Base-by-base conservation (phyloP, 106 monocot genomes). In the Dendrobium catenatum region DNA sequence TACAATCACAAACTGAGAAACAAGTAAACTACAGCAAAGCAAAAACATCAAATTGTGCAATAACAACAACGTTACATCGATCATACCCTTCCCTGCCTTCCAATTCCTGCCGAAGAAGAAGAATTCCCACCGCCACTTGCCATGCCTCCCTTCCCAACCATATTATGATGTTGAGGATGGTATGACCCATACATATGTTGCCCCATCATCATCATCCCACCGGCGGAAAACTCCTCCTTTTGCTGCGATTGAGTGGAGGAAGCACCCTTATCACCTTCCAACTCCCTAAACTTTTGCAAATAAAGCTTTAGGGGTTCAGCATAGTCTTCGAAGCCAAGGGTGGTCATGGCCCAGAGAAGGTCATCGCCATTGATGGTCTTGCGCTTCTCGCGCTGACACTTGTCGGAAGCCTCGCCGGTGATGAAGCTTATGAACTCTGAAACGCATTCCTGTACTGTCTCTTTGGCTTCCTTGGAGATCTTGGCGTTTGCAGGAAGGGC, bases 291-390 rank as follows among this genome's bases (percentile, higher is more conserved):
- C 84, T 80, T 86, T 54, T 92, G 92, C 18, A 92, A 79, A 73
- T 89, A 92, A 5, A 80, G 75, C 85, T 92, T 92, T 47, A 92
- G 88, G 2, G 92, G 92, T 19, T 86, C 88, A 24, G 88, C 86
- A 68, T 92, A 92, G 42, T 92, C 88, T 55, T 92, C 92, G 83
- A 92, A 92, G 6, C 92, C 92, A 20, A 92, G 82, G 70, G 70
- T 70, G 15, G 87, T 79, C 88, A 88, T 88, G 79, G 85, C 85
- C 88, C 88, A 88, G 33, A 88, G 85, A 72, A 88, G 88, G 78
- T 89, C 85, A 55, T 85, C 85, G 66, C 85, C 81, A 81, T 85
- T 89, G 79, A 85, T 86, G 67, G 88, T 88, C 85, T 88, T 88
- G 29, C 88, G 77, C 81, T 86, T 89, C 89, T 89, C 89, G 37